A percentile compares a stretch with the other conserved stretches of the same genome.
Conservation (phyloP, 2,329 filamentous ascomycete genomes). For the Escovopsis weberi region DNA sequence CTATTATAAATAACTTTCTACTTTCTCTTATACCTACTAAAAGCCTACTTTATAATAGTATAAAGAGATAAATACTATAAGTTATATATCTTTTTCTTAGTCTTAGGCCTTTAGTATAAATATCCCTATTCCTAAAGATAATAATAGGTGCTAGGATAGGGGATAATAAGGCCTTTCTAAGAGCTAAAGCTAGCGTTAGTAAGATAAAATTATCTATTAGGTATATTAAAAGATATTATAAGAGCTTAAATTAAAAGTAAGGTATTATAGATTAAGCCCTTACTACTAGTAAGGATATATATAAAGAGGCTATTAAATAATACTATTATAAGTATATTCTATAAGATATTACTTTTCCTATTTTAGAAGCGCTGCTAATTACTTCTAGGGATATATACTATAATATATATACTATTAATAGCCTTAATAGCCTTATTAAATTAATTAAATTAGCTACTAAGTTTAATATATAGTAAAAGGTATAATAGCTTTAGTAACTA, state of each 20-base stretch:
- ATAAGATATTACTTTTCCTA: background rate
- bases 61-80: background rate
- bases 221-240: background rate
- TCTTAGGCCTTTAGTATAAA: background rate
- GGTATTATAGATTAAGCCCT: background rate
- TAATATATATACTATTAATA: background rate
- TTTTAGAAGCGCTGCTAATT: background rate
- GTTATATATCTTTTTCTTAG: background rate
- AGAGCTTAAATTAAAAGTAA: background rate
- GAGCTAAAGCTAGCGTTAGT: background rate
- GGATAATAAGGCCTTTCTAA: background rate
- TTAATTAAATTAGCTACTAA: background rate
- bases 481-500: too few relatives aligned
- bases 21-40: background rate
- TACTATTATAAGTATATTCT: background rate
- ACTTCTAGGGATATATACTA: background rate
- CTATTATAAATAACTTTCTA: too few relatives aligned
- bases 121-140: background rate
- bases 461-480: background rate
- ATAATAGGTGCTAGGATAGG: background rate
- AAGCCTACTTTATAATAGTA: background rate
- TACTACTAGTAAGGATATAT: background rate
- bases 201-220: background rate
- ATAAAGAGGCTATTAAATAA: background rate
- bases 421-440: background rate